phyloP scores from a whole-genome alignment of 73 alveolate species.

The Paramecium biaurelia region DNA sequence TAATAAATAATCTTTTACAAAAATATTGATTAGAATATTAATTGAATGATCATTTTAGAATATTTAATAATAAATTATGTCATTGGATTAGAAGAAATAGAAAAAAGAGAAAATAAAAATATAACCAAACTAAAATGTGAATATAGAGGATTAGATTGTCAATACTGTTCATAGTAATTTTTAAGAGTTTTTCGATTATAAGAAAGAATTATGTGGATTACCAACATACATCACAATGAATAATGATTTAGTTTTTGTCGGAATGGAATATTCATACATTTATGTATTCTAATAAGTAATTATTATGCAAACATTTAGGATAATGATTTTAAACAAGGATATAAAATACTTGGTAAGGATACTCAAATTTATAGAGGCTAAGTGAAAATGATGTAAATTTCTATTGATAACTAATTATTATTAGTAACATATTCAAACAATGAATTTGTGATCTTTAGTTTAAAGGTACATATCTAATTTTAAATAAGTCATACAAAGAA shows the following conservation, averaged over 20 bases:
- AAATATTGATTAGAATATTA: constrained; percentile 65
- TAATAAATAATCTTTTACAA: constrained; percentile 59
- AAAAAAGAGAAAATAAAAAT: neutral
- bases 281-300: neutral
- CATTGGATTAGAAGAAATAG: neutral
- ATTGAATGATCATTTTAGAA: neutral
- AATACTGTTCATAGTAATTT: neutral
- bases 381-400: neutral
- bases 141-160: neutral
- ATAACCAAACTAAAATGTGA: neutral
- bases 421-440: neutral
- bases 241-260: neutral
- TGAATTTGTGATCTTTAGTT: neutral
- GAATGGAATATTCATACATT: neutral
- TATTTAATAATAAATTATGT: neutral
- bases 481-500: neutral
- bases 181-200: neutral
- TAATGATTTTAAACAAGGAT: constrained; percentile 6
- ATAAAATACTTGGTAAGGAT: constrained; percentile 21
- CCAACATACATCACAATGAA: constrained; percentile 4
- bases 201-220: neutral
- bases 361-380: neutral
- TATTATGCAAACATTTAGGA: neutral
- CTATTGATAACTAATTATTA: neutral
- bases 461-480: neutral